These are phyloP conservation scores for Lobosporangium transversale DNA, from an alignment of 192 early-diverging fungal genomes.

Conservation along the genomic window DNA sequence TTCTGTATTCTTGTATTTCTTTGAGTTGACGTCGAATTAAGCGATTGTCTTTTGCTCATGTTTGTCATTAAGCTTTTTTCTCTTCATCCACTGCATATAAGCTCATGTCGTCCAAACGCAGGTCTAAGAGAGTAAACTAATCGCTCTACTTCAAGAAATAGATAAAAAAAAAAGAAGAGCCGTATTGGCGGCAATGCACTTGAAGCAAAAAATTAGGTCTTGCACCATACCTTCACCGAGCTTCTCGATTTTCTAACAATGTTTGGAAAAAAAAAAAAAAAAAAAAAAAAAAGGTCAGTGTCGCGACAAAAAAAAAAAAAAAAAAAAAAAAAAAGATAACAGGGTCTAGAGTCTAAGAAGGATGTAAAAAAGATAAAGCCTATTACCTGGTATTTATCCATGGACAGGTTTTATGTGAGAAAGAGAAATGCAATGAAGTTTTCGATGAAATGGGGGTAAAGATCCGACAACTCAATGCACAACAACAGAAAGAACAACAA, in stretches of 20 bases:
- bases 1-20: too few relatives aligned
- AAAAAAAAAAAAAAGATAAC: background rate
- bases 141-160: too few relatives aligned
- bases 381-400: conserved; percentile 54
- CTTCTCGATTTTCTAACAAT: conserved; percentile 94
- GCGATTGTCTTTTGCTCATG: too few relatives aligned
- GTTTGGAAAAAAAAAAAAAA: background rate
- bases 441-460: background rate
- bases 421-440: too few relatives aligned
- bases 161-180: too few relatives aligned
- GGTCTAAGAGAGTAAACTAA: too few relatives aligned
- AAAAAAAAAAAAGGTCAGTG: background rate
- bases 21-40: too few relatives aligned
- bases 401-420: background rate
- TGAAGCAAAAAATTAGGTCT: background rate
- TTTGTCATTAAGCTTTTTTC: too few relatives aligned
- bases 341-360: background rate
- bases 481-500: background rate
- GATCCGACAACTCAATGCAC: background rate
- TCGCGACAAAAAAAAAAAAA: background rate
- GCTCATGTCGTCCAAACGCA: too few relatives aligned
- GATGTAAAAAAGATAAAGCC: background rate
- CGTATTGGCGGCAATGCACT: too few relatives aligned
- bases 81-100: too few relatives aligned
- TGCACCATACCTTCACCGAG: conserved; percentile 85